A percentile compares a stretch with the other conserved stretches of the same genome.
Conservation (phyloP, 73 alveolate species). For the Stentor coeruleus region DNA sequence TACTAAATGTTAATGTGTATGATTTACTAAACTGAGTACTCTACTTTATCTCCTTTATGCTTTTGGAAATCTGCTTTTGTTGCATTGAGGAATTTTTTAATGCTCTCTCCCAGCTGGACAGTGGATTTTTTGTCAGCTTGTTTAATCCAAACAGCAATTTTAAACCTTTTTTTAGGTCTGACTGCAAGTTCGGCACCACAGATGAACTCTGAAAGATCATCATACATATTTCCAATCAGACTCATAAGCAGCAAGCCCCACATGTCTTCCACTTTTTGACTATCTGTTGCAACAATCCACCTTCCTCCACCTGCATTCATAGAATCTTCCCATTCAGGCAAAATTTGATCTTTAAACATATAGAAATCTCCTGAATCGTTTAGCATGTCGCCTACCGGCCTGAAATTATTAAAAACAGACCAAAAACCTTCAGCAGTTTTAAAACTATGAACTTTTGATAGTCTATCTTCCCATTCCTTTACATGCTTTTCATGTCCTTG, state of each 20-base stretch:
- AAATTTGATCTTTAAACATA: not conserved
- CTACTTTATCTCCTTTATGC: too few species aligned
- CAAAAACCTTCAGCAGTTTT: conserved; percentile 22
- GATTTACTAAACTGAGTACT: too few species aligned
- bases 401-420: not conserved
- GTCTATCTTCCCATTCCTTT: conserved; percentile 15
- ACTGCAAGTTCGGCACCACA: conserved; percentile 22
- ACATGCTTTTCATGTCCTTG: too few species aligned
- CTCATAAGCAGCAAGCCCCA: not conserved
- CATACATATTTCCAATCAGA: not conserved
- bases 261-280: not conserved
- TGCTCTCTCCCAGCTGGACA: too few species aligned
- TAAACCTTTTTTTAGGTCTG: not conserved
- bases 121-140: too few species aligned
- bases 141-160: conserved; percentile 5
- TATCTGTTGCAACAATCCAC: conserved; percentile 7
- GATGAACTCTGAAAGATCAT: not conserved
- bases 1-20: too few species aligned
- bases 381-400: not conserved
- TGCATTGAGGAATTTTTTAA: too few species aligned
- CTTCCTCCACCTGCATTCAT: conserved; percentile 6
- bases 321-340: conserved; percentile 26
- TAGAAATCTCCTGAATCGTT: not conserved
- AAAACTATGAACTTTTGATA: not conserved
- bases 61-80: too few species aligned